Conservation (phyloP, 305 asterid species). For the Fraxinus greggii region DNA sequence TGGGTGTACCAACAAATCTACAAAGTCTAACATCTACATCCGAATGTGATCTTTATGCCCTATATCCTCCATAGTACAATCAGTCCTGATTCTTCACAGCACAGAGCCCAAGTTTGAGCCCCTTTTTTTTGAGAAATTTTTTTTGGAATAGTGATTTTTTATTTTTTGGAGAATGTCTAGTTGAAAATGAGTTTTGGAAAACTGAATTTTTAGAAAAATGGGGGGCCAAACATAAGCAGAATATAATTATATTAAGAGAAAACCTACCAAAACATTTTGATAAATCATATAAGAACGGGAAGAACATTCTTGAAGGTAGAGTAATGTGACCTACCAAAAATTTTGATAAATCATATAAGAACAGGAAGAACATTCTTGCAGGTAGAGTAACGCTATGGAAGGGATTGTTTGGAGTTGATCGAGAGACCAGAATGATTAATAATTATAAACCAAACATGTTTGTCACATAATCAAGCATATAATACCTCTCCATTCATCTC, state of each 20-base stretch:
- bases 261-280: background rate
- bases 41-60: background rate
- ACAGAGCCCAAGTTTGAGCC: background rate
- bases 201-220: too few relatives aligned
- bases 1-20: background rate
- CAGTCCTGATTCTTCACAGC: background rate
- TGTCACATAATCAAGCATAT: background rate
- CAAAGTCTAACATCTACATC: background rate
- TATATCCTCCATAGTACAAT: background rate
- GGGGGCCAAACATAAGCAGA: background rate
- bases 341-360: background rate
- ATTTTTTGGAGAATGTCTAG: too few relatives aligned
- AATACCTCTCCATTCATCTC: conserved; percentile 96
- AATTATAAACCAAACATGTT: background rate
- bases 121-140: too few relatives aligned
- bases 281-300: background rate
- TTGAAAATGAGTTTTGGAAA: too few relatives aligned
- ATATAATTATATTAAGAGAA: background rate
- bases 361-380: background rate
- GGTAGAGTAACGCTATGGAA: background rate
- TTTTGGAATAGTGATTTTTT: too few relatives aligned
- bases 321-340: background rate
- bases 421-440: background rate
- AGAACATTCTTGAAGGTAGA: background rate
- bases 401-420: background rate